Percentiles rank a stretch among this genome's conserved stretches.
Conservation (phyloP, 2,329 filamentous ascomycete genomes). For the Cadophora gregata region DNA sequence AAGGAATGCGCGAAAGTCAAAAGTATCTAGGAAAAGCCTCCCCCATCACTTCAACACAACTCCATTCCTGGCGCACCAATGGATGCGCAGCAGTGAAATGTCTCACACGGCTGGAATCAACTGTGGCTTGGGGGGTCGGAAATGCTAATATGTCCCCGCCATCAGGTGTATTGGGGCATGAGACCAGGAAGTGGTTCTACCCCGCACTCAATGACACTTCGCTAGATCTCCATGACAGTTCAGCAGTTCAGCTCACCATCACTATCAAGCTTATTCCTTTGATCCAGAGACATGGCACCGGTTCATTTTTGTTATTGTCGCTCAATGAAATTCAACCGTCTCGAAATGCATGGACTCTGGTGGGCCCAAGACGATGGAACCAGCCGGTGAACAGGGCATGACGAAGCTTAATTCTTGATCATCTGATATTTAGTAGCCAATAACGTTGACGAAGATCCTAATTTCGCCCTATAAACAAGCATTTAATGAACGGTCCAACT, state of each 20-base stretch:
- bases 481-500: background rate
- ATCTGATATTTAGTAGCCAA: background rate
- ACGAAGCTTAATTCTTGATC: background rate
- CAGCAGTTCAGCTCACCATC: background rate
- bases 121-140: background rate
- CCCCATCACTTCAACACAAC: background rate
- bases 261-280: background rate
- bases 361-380: no score
- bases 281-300: no score
- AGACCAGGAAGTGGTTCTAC: background rate
- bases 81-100: background rate
- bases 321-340: background rate
- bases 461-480: background rate
- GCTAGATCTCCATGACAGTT: background rate
- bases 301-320: no score
- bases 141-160: background rate
- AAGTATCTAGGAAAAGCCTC: background rate
- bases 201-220: background rate
- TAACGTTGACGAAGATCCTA: background rate
- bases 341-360: background rate
- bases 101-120: background rate
- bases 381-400: no score
- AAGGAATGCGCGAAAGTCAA: background rate
- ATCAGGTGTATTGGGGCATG: background rate
- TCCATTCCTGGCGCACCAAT: background rate